A percentile compares a stretch with the other conserved stretches of the same genome.
Conservation (phyloP, 2,329 filamentous ascomycete genomes). For the Gremmenia infestans region DNA sequence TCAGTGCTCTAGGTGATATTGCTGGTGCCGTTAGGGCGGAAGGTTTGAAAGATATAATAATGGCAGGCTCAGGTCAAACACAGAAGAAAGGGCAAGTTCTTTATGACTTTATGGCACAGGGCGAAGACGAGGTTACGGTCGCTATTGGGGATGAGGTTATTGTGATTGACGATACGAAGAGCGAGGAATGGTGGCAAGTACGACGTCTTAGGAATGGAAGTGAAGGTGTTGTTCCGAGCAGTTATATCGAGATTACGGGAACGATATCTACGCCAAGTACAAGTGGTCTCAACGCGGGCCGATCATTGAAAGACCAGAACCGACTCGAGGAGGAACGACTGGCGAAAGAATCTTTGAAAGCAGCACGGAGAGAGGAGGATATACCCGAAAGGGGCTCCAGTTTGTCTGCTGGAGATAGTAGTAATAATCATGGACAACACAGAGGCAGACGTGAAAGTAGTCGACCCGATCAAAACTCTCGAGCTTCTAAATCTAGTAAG, state of each 20-base stretch:
- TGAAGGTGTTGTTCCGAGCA: slow-evolving; percentile 93
- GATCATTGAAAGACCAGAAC: slow-evolving; percentile 72
- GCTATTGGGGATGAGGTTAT: slow-evolving; percentile 85
- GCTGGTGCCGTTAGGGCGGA: slow-evolving; percentile 81
- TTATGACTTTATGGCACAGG: slow-evolving; percentile 96
- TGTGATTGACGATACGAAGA: slow-evolving; percentile 82
- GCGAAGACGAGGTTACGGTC: slow-evolving; percentile 93
- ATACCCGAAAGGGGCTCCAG: slow-evolving; percentile 78
- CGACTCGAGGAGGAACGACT: slow-evolving; percentile 76
- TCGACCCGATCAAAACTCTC: slow-evolving; percentile 49
- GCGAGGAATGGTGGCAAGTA: slow-evolving; percentile 98
- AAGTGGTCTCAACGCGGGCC: slow-evolving; percentile 53
- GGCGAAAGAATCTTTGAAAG: slow-evolving; percentile 72
- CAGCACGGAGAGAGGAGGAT: slow-evolving; percentile 54
- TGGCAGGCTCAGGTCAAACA: slow-evolving; percentile 64
- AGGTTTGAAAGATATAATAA: slow-evolving; percentile 77
- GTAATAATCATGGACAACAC: slow-evolving; percentile 66
- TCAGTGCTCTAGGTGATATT: slow-evolving; percentile 80
- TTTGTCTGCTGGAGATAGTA: slow-evolving; percentile 60
- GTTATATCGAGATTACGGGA: slow-evolving; percentile 87
- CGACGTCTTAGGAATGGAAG: slow-evolving; percentile 84
- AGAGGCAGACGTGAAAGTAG: slow-evolving; percentile 67
- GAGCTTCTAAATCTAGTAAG: slow-evolving; percentile 67
- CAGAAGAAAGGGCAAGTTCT: slow-evolving; percentile 82
- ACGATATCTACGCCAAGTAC: slow-evolving; percentile 47